Conservation (phyloP, 768 basidiomycete genomes). For the Calvatia gigantea region DNA sequence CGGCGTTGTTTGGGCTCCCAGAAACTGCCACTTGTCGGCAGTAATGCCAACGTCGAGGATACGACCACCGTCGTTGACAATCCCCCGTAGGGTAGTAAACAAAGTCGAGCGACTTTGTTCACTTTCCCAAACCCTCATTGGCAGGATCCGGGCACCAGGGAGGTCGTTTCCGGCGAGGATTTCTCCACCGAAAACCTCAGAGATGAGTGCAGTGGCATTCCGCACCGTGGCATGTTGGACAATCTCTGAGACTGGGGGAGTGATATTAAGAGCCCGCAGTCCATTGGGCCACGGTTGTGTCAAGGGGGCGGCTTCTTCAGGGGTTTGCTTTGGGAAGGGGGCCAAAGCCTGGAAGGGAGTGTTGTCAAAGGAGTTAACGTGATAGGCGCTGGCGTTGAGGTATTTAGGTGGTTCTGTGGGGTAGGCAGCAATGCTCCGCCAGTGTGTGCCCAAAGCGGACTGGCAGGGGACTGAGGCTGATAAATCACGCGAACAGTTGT, state of each 20-base stretch:
- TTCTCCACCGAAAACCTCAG: slow-evolving; percentile 15
- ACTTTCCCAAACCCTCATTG: slow-evolving; percentile 11
- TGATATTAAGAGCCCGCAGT: slow-evolving; percentile 1
- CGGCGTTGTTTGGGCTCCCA: slow-evolving; percentile 14
- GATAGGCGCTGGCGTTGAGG: slow-evolving; percentile 13
- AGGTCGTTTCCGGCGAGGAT: slow-evolving; percentile 11
- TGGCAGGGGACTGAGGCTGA: slow-evolving; percentile 5
- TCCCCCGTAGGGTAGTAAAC: slow-evolving; percentile 1
- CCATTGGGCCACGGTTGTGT: slow-evolving; percentile 4
- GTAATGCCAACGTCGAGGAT: slow-evolving; percentile 16
- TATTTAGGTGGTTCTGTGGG: slow-evolving; percentile 14
- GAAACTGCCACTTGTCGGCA: slow-evolving; percentile 12
- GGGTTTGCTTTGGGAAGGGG: slow-evolving; percentile 14
- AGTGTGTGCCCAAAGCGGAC: slow-evolving; percentile 7
- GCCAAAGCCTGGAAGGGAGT: slow-evolving; percentile 13
- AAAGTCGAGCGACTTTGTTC: slow-evolving; percentile 6
- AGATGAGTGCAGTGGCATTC: slow-evolving; percentile 5
- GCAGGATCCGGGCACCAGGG: slow-evolving; percentile 14
- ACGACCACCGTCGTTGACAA: slow-evolving; percentile 13
- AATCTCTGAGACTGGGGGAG: background rate
- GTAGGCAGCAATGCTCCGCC: slow-evolving; percentile 13
- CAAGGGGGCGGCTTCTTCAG: background rate
- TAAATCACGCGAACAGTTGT: slow-evolving; percentile 13
- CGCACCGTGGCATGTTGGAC: slow-evolving; percentile 14
- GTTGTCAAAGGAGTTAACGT: slow-evolving; percentile 12